Evolutionary conservation across 2,329 filamentous ascomycete genomes (phyloP), one percentile per base, ranked within the genome.

Genomic region (Fonsecaea monophora): DNA sequence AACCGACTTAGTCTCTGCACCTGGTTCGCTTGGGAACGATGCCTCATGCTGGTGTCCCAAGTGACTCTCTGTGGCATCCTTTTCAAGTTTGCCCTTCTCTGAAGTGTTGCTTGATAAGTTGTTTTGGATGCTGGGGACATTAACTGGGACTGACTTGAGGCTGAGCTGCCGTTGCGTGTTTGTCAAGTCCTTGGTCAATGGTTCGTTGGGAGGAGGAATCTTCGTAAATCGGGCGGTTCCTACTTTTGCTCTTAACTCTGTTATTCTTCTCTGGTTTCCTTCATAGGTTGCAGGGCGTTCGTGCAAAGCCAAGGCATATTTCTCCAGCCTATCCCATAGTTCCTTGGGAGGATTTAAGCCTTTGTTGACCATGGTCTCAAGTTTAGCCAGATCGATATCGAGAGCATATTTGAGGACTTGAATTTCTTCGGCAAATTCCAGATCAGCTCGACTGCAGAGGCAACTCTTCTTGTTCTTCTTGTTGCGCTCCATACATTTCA

Each of bases 61-160:
- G 13, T 48, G 25, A 18, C 18, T 53, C 34, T 63, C 63, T 50
- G 45, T 37, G 2, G 50, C 32, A 21, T 50, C 53, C 32, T 53
- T 58, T 30, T 61, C 60, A 8, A 61, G 30, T 32, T 68, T 61
- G 8, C 55, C 57, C 18, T 53, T 42, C 40, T 64, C 63, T 9
- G 60, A 64, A 18, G 53, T 18, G 35, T 35, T 58, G 57, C 53
- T 61, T 18, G 64, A 65, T 5, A 40, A n/a, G 45, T 37, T 60
- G 37, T 64, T 63, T 45, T 66, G 67, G 30, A 68, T 66, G 56
- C 56, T 64, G 4, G 67, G 67, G 4, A 64, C 42, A 40, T 53
- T 66, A 42, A 66, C 67, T 35, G 63, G 40, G 25, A 66, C 67
- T 50, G 66, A 56, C 48, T 60, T 64, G 13, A 68, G 56, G 40